phyloP scores from a whole-genome alignment of 2,329 filamentous ascomycete genomes.

The Curvularia verruculosa region DNA sequence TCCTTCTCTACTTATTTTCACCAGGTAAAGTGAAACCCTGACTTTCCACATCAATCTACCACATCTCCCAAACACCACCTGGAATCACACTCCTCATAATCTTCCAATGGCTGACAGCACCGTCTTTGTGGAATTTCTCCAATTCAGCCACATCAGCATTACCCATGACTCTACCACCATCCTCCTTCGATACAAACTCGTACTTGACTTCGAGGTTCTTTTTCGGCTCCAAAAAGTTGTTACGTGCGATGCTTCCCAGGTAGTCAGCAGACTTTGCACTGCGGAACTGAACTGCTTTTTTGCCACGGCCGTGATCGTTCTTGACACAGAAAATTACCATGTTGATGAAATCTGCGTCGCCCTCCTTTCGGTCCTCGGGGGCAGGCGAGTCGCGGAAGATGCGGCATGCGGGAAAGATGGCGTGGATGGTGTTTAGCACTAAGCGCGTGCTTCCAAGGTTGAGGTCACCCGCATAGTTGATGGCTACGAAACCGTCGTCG shows the following conservation, averaged over 20 bases:
- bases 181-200: conserved; percentile 31
- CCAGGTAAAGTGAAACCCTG: background rate
- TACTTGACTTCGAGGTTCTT: conserved; percentile 67
- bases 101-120: conserved; percentile 84
- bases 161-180: conserved; percentile 61
- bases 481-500: conserved; percentile 81
- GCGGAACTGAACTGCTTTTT: conserved; percentile 68
- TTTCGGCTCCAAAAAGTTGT: conserved; percentile 72
- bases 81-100: conserved; percentile 90
- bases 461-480: conserved; percentile 96
- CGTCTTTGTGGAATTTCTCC: conserved; percentile 72
- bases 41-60: conserved; percentile 58
- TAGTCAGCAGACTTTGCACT: conserved; percentile 68
- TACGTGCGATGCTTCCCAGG: conserved; percentile 72
- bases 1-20: background rate
- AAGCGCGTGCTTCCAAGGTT: conserved; percentile 75
- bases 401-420: conserved; percentile 86
- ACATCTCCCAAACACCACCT: conserved; percentile 80
- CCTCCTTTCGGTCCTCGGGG: conserved; percentile 49
- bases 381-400: conserved; percentile 80
- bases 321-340: conserved; percentile 95
- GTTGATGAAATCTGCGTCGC: conserved; percentile 78
- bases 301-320: conserved; percentile 47
- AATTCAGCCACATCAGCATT: conserved; percentile 70
- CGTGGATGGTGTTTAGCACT: conserved; percentile 79